These are phyloP conservation scores for Lachnum nothofagi DNA, from an alignment of 2,329 filamentous ascomycete genomes.

Conservation along the genomic window DNA sequence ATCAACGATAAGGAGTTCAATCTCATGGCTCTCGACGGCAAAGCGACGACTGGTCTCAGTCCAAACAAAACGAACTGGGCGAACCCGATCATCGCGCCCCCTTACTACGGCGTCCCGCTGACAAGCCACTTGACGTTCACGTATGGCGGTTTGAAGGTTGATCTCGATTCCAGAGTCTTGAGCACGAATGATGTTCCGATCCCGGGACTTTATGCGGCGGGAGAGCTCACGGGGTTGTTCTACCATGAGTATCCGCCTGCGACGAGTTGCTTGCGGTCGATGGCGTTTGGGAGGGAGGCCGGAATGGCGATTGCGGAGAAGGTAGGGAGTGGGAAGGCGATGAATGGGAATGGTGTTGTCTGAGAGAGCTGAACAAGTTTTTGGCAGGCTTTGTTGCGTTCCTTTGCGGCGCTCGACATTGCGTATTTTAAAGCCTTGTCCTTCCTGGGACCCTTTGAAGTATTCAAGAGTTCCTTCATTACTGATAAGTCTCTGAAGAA, in stretches of 20 bases:
- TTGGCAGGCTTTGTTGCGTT: no score
- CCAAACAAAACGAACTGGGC: slow-evolving; percentile 40
- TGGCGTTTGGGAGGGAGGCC: no score
- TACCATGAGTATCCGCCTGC: slow-evolving; percentile 10
- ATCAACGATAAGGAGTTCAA: slow-evolving; percentile 37
- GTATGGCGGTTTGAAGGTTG: slow-evolving; percentile 38
- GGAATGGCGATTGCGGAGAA: no score
- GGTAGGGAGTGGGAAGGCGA: no score
- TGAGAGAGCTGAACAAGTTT: no score
- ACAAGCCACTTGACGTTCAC: slow-evolving; percentile 31
- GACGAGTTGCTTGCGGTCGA: no score
- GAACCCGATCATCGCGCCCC: slow-evolving; percentile 34
- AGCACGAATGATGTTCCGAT: slow-evolving; percentile 37
- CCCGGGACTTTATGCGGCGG: slow-evolving; percentile 26
- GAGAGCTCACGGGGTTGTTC: slow-evolving; percentile 14
- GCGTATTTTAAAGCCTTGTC: no score
- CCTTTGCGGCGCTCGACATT: no score
- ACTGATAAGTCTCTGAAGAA: no score
- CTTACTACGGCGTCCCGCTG: slow-evolving; percentile 36
- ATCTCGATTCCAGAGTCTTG: slow-evolving; percentile 36
- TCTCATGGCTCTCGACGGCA: slow-evolving; percentile 39
- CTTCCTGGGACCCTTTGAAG: no score
- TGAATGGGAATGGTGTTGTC: no score
- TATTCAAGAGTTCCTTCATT: no score
- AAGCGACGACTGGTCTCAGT: slow-evolving; percentile 35